Evolutionary conservation across 352 stramenopile genomes (phyloP).

Genomic region (Phytophthora ohioensis): DNA sequence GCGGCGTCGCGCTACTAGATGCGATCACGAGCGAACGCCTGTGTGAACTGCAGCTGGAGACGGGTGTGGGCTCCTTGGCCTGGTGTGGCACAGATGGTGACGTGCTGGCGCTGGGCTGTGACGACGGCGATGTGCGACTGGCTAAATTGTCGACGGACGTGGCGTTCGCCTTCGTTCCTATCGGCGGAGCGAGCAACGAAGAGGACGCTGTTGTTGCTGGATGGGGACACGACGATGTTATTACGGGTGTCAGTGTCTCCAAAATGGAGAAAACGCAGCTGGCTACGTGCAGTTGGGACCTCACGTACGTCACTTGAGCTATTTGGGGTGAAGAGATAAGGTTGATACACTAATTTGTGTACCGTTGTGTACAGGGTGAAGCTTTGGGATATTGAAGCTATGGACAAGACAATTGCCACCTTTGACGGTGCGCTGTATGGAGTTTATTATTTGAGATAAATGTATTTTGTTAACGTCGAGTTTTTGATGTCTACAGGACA

Average conservation of each 20-base stretch:
- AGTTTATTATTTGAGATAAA: not conserved
- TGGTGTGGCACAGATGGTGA: slow-evolving; percentile 63
- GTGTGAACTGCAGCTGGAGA: slow-evolving; percentile 52
- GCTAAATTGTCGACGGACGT: slow-evolving; percentile 48
- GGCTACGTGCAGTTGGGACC: slow-evolving; percentile 73
- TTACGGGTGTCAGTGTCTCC: slow-evolving; percentile 63
- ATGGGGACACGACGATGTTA: slow-evolving; percentile 76
- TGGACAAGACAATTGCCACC: slow-evolving; percentile 59
- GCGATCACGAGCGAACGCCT: slow-evolving; percentile 48
- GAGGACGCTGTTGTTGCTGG: slow-evolving; percentile 19
- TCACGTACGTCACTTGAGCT: slow-evolving; percentile 51
- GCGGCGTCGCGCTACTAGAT: slow-evolving; percentile 65
- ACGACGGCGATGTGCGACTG: slow-evolving; percentile 79
- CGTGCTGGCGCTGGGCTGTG: slow-evolving; percentile 68
- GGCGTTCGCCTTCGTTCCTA: slow-evolving; percentile 51
- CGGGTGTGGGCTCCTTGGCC: slow-evolving; percentile 58
- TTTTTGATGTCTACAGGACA: slow-evolving; percentile 49
- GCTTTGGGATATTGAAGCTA: slow-evolving; percentile 69
- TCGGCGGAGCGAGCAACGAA: slow-evolving; percentile 7
- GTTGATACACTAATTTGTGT: slow-evolving; percentile 3
- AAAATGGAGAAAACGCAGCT: slow-evolving; percentile 53
- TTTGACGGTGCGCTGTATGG: slow-evolving; percentile 51
- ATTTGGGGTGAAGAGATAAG: not conserved
- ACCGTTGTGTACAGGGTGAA: slow-evolving; percentile 55
- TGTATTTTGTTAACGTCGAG: slow-evolving; percentile 1